Evolutionary conservation across 2,329 filamentous ascomycete genomes (phyloP).

Genomic region (Aspergillus pseudonomiae): DNA sequence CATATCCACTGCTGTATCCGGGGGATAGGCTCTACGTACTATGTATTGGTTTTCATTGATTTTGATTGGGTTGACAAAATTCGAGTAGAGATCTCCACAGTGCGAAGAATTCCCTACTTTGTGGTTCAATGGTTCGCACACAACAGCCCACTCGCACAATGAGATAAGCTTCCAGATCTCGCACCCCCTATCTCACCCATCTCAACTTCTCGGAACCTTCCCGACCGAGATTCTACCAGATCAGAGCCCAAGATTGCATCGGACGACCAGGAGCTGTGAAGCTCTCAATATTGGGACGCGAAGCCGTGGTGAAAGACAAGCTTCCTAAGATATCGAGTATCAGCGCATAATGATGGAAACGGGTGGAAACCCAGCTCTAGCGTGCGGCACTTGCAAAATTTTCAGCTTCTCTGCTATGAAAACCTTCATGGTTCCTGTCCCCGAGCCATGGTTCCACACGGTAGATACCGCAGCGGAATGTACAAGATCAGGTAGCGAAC

Average conservation of each 20-base stretch:
- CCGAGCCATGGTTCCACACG: background rate
- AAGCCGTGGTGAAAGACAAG: background rate
- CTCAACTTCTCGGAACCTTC: background rate
- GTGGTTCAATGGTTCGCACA: background rate
- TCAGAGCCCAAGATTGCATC: background rate
- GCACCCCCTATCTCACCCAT: background rate
- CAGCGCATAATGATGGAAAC: background rate
- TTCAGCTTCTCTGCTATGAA: background rate
- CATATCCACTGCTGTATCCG: background rate
- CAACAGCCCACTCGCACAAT: background rate
- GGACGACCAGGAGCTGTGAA: background rate
- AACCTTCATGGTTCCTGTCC: background rate
- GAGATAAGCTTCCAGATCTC: background rate
- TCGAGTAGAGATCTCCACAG: background rate
- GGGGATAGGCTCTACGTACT: background rate
- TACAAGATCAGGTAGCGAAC: background rate
- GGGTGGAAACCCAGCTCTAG: background rate
- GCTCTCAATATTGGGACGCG: background rate
- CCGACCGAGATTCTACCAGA: background rate
- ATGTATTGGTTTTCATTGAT: background rate
- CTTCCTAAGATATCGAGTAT: background rate
- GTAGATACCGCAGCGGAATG: background rate
- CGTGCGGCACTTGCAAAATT: background rate
- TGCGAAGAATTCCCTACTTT: background rate
- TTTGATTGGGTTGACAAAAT: background rate